Conservation (phyloP, 1,284 basidiomycete genomes). For the Stereum hirsutum region DNA sequence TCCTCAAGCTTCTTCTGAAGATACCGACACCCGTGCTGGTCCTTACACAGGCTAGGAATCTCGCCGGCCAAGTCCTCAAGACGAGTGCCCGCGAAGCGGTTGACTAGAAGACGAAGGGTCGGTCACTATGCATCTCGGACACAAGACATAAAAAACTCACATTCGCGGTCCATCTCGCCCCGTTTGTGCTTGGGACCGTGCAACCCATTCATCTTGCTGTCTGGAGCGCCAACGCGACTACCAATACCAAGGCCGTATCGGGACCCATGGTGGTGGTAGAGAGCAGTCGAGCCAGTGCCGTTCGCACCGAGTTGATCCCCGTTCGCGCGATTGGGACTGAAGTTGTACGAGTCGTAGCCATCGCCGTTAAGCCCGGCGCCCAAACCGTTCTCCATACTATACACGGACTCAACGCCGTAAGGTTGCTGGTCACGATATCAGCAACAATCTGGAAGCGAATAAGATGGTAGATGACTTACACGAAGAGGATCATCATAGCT, state of each 20-base stretch:
- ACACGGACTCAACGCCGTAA: slow-evolving; percentile 53
- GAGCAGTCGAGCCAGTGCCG: slow-evolving; percentile 65
- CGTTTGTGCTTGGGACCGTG: slow-evolving; percentile 91
- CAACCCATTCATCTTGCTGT: slow-evolving; percentile 79
- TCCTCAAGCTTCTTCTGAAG: slow-evolving; percentile 99
- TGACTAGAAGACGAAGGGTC: slow-evolving; percentile 53
- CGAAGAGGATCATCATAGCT: slow-evolving; percentile 42
- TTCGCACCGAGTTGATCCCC: slow-evolving; percentile 23
- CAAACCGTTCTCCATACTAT: slow-evolving; percentile 42
- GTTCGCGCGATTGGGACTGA: slow-evolving; percentile 39
- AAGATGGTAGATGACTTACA: slow-evolving; percentile 26
- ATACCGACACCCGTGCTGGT: slow-evolving; percentile 98
- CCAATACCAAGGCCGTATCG: slow-evolving; percentile 64
- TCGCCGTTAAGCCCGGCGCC: slow-evolving; percentile 39
- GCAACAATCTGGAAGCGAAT: background rate
- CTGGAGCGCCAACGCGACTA: slow-evolving; percentile 36
- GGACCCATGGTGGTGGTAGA: slow-evolving; percentile 73
- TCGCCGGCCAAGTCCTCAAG: slow-evolving; percentile 95
- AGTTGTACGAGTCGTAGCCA: slow-evolving; percentile 57
- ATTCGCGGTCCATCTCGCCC: slow-evolving; percentile 87
- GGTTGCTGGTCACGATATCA: slow-evolving; percentile 22
- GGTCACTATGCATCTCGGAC: slow-evolving; percentile 1
- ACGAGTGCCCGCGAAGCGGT: slow-evolving; percentile 90
- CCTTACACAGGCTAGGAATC: slow-evolving; percentile 91
- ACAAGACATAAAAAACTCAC: slow-evolving; percentile 25